Percentiles rank a stretch among this genome's conserved stretches.
Evolutionary conservation across 805 yeast species (phyloP).

Genomic region (Metschnikowia hibisci): DNA sequence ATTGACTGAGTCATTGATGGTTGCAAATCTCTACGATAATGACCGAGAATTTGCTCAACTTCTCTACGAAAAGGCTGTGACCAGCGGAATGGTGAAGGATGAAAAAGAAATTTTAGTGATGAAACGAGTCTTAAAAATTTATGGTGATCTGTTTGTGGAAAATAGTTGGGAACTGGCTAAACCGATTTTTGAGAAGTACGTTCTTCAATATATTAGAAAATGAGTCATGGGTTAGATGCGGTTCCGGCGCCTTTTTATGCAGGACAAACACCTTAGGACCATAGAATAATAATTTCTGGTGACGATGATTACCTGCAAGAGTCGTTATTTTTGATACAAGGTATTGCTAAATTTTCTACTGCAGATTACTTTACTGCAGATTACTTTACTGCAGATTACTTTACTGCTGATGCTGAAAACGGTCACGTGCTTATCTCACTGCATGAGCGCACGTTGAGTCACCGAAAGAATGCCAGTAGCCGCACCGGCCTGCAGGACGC

Average conservation of each 20-base stretch:
- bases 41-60: conserved; percentile 55
- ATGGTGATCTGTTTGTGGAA: conserved; percentile 48
- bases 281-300: too few relatives aligned
- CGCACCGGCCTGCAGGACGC: conserved; percentile 1
- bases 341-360: too few relatives aligned
- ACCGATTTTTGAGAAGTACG: conserved; percentile 28
- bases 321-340: too few relatives aligned
- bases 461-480: conserved; percentile 1
- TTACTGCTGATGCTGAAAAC: background rate
- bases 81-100: conserved; percentile 33
- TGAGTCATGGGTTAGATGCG: background rate
- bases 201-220: conserved; percentile 13
- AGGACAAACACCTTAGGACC: too few relatives aligned
- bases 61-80: conserved; percentile 44
- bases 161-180: conserved; percentile 30
- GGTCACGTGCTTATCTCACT: conserved; percentile 5
- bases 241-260: background rate
- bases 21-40: conserved; percentile 39
- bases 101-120: conserved; percentile 39
- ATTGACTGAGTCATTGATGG: conserved; percentile 45
- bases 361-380: too few relatives aligned
- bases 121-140: conserved; percentile 42
- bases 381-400: too few relatives aligned
- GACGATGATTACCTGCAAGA: too few relatives aligned
- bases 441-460: conserved; percentile 3